These are phyloP conservation scores for Aspergillus awamori DNA, from an alignment of 2,329 filamentous ascomycete species.

Conservation along the genomic window DNA sequence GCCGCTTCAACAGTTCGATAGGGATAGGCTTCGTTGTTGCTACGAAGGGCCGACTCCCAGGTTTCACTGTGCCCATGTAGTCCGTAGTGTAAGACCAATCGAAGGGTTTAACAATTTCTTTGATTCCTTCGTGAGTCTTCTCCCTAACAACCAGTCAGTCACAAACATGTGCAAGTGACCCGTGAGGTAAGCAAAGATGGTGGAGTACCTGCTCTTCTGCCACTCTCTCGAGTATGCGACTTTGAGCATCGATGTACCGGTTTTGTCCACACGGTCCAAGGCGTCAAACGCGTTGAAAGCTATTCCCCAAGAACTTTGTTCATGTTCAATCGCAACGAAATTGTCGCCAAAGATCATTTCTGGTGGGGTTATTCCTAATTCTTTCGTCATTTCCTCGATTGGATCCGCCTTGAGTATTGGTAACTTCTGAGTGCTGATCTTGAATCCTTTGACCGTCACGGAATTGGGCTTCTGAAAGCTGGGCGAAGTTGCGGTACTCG, in stretches of 20 bases:
- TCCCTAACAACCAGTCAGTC: constrained; percentile 60
- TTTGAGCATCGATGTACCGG: constrained; percentile 84
- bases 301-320: constrained; percentile 74
- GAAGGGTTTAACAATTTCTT: constrained; percentile 91
- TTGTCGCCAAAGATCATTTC: constrained; percentile 99
- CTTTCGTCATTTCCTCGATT: constrained; percentile 80
- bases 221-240: constrained; percentile 92
- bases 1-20: constrained; percentile 79
- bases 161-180: not conserved
- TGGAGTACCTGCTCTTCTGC: constrained; percentile 65
- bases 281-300: constrained; percentile 85
- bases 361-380: constrained; percentile 81
- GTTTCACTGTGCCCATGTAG: constrained; percentile 72
- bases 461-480: constrained; percentile 51
- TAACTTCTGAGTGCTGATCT: constrained; percentile 80
- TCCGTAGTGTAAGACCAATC: constrained; percentile 97
- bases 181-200: not conserved
- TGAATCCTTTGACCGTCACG: constrained; percentile 69
- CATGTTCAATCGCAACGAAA: constrained; percentile 72
- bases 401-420: constrained; percentile 91
- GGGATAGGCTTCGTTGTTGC: constrained; percentile 67
- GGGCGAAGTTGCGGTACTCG: constrained; percentile 60
- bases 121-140: constrained; percentile 81
- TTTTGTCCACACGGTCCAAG: constrained; percentile 91
- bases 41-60: constrained; percentile 43